These are phyloP conservation scores for Neofusicoccum sp. DNA, from an alignment of 2,329 filamentous ascomycete genomes.

Conservation along the genomic window DNA sequence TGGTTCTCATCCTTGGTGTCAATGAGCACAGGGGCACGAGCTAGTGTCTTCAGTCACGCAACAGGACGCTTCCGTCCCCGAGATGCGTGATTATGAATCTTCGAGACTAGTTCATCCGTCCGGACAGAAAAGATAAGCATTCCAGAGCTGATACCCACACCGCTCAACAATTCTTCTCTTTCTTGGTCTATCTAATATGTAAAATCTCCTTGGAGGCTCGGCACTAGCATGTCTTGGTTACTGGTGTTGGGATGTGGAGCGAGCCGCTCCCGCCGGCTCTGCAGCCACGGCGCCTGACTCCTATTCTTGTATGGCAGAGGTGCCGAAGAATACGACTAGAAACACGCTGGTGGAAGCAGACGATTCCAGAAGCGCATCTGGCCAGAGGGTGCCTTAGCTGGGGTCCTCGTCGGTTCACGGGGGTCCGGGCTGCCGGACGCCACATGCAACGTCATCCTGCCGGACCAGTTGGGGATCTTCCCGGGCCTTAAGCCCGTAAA, in stretches of 20 bases:
- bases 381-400: not conserved
- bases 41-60: not conserved
- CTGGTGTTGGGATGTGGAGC: too few species aligned
- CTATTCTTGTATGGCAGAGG: not conserved
- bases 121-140: too few species aligned
- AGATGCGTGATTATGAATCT: not conserved
- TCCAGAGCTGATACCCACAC: not conserved
- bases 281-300: too few species aligned
- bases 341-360: not conserved
- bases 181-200: too few species aligned
- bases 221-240: too few species aligned
- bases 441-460: not conserved
- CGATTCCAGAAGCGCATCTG: not conserved
- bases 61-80: not conserved
- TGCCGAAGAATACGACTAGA: not conserved
- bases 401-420: slow-evolving; percentile 2
- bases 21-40: not conserved
- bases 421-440: slow-evolving; percentile 10
- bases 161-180: too few species aligned
- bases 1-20: not conserved
- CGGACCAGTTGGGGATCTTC: not conserved
- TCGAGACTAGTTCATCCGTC: not conserved
- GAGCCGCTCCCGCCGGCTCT: too few species aligned
- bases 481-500: slow-evolving; percentile 2
- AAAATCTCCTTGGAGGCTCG: too few species aligned